Evolutionary conservation across 139 green algal genomes (phyloP).

Genomic region (Pleodorina starrii): DNA sequence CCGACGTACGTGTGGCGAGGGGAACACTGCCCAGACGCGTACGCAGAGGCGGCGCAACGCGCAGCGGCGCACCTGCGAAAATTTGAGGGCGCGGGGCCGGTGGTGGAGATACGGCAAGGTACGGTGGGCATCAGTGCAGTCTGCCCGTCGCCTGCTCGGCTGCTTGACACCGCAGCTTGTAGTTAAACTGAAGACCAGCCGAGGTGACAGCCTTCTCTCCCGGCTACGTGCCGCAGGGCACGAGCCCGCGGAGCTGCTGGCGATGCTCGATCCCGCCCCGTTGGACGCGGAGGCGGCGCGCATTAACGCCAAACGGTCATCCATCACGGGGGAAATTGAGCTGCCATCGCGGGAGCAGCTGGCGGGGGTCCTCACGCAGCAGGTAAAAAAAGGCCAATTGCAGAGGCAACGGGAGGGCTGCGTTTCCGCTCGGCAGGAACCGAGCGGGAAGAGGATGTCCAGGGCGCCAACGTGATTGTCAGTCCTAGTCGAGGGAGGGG

Average conservation of each 20-base stretch:
- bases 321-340: conserved; percentile 60
- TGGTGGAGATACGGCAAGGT: conserved; percentile 68
- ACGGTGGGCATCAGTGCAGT: no score
- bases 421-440: no score
- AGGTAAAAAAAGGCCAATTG: no score
- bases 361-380: not conserved
- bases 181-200: no score
- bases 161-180: no score
- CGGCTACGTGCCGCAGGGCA: conserved; percentile 24
- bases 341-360: conserved; percentile 26
- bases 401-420: no score
- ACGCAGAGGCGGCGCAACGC: conserved; percentile 56
- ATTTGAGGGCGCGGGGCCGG: conserved; percentile 66
- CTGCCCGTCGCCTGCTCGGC: no score
- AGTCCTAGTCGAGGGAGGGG: no score
- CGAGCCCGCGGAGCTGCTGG: conserved; percentile 42
- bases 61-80: conserved; percentile 65
- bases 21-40: conserved; percentile 37
- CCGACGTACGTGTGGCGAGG: conserved; percentile 69
- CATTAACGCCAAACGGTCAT: conserved; percentile 52
- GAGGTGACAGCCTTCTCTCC: no score
- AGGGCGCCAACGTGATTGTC: no score
- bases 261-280: conserved; percentile 55
- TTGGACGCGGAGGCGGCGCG: conserved; percentile 59
- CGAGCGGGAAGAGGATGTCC: no score